Evolutionary conservation across 805 yeast species (phyloP).

Genomic region (Candida lessepsii): DNA sequence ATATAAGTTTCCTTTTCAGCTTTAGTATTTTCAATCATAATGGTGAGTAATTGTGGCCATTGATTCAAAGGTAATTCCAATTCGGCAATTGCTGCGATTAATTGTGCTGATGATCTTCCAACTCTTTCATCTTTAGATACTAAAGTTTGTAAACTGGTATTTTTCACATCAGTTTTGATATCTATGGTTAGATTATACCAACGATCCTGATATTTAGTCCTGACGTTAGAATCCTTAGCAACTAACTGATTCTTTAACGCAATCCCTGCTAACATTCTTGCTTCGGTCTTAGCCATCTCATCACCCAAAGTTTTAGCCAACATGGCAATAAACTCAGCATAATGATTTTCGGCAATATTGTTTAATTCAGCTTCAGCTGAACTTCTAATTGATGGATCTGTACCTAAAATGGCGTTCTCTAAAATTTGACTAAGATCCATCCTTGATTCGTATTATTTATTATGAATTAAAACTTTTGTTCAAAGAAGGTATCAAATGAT

Average conservation of each 20-base stretch:
- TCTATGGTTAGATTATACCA: slow-evolving; percentile 66
- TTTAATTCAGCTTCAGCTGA: slow-evolving; percentile 78
- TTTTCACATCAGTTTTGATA: slow-evolving; percentile 64
- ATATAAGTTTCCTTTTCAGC: slow-evolving; percentile 73
- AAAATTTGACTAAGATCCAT: slow-evolving; percentile 63
- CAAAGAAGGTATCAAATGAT: too few species aligned
- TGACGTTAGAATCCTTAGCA: slow-evolving; percentile 70
- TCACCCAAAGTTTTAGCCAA: slow-evolving; percentile 72
- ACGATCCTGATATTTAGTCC: slow-evolving; percentile 59
- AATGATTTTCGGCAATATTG: slow-evolving; percentile 70
- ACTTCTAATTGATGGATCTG: slow-evolving; percentile 64
- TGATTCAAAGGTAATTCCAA: slow-evolving; percentile 84
- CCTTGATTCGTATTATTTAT: not conserved
- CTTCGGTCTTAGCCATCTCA: slow-evolving; percentile 65
- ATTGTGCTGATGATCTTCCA: slow-evolving; percentile 85
- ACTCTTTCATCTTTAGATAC: slow-evolving; percentile 70
- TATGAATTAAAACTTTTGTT: too few species aligned
- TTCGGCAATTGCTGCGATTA: slow-evolving; percentile 95
- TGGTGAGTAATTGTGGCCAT: slow-evolving; percentile 85
- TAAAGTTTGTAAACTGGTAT: slow-evolving; percentile 56
- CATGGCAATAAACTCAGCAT: slow-evolving; percentile 67
- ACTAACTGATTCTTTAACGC: slow-evolving; percentile 84
- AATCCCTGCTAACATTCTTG: slow-evolving; percentile 87
- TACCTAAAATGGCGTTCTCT: slow-evolving; percentile 74
- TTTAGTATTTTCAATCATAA: slow-evolving; percentile 82